Evolutionary conservation across 225 moss, liverwort and hornwort genomes (phyloP).

Genomic region (Straminergon stramineum): DNA sequence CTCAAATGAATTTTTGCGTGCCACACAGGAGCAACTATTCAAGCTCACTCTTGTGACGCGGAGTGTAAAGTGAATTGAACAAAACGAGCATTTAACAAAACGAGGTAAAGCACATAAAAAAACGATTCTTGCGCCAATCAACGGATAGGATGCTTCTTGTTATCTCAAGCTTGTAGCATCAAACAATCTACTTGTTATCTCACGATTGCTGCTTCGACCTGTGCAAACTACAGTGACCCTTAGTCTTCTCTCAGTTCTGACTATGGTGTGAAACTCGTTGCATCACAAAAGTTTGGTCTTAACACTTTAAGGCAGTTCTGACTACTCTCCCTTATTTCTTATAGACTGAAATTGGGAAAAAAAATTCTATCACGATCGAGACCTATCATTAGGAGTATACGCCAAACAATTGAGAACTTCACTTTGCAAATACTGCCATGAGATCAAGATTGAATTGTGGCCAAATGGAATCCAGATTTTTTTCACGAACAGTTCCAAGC

Average conservation of each 20-base stretch:
- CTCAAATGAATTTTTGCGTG: background rate
- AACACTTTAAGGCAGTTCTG: background rate
- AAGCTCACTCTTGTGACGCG: background rate
- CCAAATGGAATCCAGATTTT: background rate
- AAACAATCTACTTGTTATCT: background rate
- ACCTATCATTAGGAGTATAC: background rate
- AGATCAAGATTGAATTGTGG: background rate
- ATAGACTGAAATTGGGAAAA: background rate
- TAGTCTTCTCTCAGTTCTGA: background rate
- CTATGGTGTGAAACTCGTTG: background rate
- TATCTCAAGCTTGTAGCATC: background rate
- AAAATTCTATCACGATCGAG: background rate
- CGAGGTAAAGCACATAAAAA: background rate
- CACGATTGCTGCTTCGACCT: background rate
- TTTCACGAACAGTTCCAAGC: background rate
- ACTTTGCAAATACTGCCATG: background rate
- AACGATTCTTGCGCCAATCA: background rate
- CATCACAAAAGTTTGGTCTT: background rate
- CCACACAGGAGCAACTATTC: background rate
- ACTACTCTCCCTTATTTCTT: background rate
- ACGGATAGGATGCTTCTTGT: background rate
- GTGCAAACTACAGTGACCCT: background rate
- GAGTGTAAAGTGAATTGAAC: background rate
- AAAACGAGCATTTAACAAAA: background rate
- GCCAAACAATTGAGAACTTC: background rate